phyloP scores from a whole-genome alignment of 495 filamentous ascomycete species.

The Lichenothelia convexa region DNA sequence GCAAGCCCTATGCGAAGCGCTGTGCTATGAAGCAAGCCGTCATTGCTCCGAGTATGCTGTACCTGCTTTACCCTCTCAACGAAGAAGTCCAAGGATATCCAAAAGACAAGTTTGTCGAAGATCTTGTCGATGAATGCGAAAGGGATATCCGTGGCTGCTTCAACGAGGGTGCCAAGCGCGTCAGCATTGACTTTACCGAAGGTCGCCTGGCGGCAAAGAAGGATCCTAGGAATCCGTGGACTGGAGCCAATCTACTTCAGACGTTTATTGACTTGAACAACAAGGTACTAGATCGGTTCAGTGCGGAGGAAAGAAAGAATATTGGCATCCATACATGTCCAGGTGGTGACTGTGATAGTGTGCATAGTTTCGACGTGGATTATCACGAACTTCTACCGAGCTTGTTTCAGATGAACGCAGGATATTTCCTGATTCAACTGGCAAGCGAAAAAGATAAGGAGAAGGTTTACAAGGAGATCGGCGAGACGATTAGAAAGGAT shows the following conservation, averaged over 20 bases:
- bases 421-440: conserved; percentile 27
- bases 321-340: conserved; percentile 29
- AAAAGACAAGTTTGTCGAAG: conserved; percentile 21
- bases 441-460: conserved; percentile 22
- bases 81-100: conserved; percentile 20
- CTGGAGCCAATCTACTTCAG: conserved; percentile 20
- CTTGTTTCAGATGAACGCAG: conserved; percentile 27
- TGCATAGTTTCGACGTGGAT: conserved; percentile 24
- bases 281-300: conserved; percentile 21
- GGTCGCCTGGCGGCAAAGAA: conserved; percentile 24
- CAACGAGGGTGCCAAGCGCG: conserved; percentile 22
- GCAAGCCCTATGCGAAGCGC: conserved; percentile 16
- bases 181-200: conserved; percentile 28
- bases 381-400: conserved; percentile 23
- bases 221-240: conserved; percentile 27
- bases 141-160: conserved; percentile 28
- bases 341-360: conserved; percentile 27
- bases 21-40: conserved; percentile 25
- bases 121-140: conserved; percentile 27
- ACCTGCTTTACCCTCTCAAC: conserved; percentile 26
- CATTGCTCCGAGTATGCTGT: conserved; percentile 28
- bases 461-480: conserved; percentile 23
- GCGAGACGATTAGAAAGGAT: conserved; percentile 19
- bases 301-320: conserved; percentile 18
- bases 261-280: conserved; percentile 27